Percentiles rank a stretch among this genome's conserved stretches.
Evolutionary conservation across 1,284 basidiomycete genomes (phyloP).

Genomic region (Puccinia horiana): DNA sequence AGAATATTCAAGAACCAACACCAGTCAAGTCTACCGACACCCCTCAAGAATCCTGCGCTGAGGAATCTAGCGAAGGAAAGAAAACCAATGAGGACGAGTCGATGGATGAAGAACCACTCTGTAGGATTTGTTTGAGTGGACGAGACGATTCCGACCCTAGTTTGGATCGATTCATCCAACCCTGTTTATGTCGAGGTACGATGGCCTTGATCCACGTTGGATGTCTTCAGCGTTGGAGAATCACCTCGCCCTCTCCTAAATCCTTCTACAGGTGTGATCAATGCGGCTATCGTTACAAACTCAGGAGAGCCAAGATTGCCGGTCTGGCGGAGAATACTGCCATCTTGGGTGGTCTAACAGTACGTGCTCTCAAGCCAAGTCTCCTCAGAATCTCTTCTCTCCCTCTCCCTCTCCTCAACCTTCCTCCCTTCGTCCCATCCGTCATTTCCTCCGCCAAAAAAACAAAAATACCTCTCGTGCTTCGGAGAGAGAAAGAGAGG

Average conservation of each 20-base stretch:
- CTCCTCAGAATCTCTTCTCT: neutral
- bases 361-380: neutral
- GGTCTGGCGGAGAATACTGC: conserved; percentile 36
- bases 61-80: neutral
- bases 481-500: neutral
- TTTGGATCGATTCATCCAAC: conserved; percentile 41
- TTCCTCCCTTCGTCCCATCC: neutral
- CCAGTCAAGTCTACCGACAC: neutral
- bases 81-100: neutral
- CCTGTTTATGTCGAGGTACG: conserved; percentile 46
- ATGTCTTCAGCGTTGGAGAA: conserved; percentile 35
- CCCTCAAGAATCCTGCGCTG: neutral
- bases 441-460: neutral
- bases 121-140: conserved; percentile 35
- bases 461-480: neutral
- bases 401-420: conserved; percentile 1
- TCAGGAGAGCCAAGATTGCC: conserved; percentile 31
- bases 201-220: conserved; percentile 45
- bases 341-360: conserved; percentile 39
- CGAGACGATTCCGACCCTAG: conserved; percentile 23
- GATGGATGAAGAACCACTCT: conserved; percentile 32
- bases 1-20: neutral
- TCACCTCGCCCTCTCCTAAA: conserved; percentile 21
- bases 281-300: conserved; percentile 42
- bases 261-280: conserved; percentile 47